Evolutionary conservation across 202 grass and related monocot genomes (phyloP).

Genomic region (Brachypodium distachyon): DNA sequence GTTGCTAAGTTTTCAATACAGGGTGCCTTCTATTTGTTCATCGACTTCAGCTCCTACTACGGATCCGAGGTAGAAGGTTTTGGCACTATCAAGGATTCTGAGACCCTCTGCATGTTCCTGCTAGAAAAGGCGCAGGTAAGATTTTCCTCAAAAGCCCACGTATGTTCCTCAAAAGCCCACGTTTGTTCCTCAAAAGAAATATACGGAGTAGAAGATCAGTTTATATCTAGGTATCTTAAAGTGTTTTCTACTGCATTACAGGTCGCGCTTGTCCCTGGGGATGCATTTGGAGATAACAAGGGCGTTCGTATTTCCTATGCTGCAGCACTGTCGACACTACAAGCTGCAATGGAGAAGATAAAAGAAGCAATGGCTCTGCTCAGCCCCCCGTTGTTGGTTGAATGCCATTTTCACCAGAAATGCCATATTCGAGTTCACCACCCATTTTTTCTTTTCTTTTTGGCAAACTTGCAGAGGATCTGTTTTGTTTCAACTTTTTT

Average conservation of each 20-base stretch:
- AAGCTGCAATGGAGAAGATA: constrained; percentile 64
- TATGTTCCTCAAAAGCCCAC: neutral
- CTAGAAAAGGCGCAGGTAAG: constrained; percentile 74
- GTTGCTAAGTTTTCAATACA: constrained; percentile 28
- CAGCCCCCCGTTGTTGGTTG: constrained; percentile 47
- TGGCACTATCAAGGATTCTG: constrained; percentile 60
- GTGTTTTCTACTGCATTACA: constrained; percentile 15
- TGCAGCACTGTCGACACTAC: constrained; percentile 65
- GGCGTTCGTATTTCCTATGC: constrained; percentile 78
- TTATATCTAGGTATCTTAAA: neutral
- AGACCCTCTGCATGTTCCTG: constrained; percentile 73
- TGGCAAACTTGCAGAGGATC: neutral
- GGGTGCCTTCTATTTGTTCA: constrained; percentile 92
- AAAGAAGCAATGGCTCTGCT: constrained; percentile 66
- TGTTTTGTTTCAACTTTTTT: neutral
- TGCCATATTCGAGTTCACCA: neutral
- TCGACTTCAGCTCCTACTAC: constrained; percentile 89
- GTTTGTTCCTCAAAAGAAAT: neutral
- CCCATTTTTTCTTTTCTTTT: neutral
- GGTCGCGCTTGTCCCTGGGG: constrained; percentile 86
- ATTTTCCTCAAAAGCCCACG: neutral
- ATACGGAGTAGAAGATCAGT: neutral
- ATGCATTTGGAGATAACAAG: constrained; percentile 88
- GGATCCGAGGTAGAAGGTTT: constrained; percentile 80
- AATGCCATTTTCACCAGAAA: constrained; percentile 2